Evolutionary conservation across 208 protist genomes (phyloP), one percentile per base, ranked within the genome.

Genomic region (Trypanosoma grayi): DNA sequence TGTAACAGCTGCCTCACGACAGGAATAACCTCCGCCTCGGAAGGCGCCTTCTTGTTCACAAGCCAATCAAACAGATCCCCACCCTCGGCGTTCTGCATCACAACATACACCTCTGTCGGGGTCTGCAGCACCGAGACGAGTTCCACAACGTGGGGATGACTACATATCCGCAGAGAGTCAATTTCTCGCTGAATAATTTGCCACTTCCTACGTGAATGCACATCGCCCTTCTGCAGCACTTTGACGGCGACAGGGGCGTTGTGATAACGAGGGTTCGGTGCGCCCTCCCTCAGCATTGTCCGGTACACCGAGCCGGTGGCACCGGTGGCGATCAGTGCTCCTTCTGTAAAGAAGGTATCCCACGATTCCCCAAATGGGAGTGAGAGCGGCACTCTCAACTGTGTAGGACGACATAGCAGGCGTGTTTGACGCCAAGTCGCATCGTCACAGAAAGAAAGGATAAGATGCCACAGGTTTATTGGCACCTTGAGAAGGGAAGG

Each of bases 51-150:
- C 53, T 78, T 73, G 13, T 36, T 54, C 11, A 79, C 63, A 11
- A 87, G 63, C 77, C 81, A 81, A 60, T 87, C 77, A 47, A 84
- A 87, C 45, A 84, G 53, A 50, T n/a, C n/a, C n/a, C n/a, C n/a
- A n/a, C n/a, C n/a, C n/a, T n/a, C n/a, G n/a, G n/a, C n/a, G n/a
- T n/a, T n/a, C n/a, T n/a, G n/a, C n/a, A n/a, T n/a, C n/a, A n/a
- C n/a, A n/a, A n/a, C n/a, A n/a, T n/a, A 80, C 44, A 84, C 75
- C 52, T 81, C 73, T 47, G 68, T 77, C 24, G 69, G 65, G 1
- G 68, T 65, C 52, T 87, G 81, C 0, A 70, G 63, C 18, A 84
- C 73, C 33, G 68, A 73, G 52, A 81, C 52, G 14, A 87, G 66
- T 31, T 76, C 56, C n/a, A 82, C 73, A 1, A 83, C 74, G 69